phyloP scores from a whole-genome alignment of 257 asterid species.

The Misopates orontium region DNA sequence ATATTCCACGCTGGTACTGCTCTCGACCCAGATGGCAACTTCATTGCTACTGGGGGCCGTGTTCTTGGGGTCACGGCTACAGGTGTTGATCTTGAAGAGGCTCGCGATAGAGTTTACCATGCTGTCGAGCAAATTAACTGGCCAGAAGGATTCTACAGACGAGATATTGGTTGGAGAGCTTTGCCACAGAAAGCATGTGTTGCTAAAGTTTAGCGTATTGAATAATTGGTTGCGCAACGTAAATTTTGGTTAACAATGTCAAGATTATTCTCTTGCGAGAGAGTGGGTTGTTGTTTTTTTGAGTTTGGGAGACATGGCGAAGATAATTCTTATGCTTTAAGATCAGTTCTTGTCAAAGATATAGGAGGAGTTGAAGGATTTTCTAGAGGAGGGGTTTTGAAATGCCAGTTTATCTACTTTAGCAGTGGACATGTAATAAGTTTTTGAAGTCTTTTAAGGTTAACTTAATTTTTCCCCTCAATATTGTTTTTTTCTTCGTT shows the following conservation, averaged over 20 bases:
- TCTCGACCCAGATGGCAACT: constrained; percentile 62
- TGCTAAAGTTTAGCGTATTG: constrained; percentile 5
- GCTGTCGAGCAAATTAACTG: constrained; percentile 69
- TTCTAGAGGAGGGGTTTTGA: no score
- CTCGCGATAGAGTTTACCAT: constrained; percentile 73
- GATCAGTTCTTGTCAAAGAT: no score
- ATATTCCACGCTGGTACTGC: constrained; percentile 87
- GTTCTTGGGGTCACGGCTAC: constrained; percentile 88
- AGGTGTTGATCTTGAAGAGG: constrained; percentile 80
- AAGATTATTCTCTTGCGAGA: neutral
- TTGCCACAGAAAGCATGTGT: constrained; percentile 40
- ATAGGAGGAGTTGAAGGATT: no score
- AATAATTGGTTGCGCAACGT: neutral
- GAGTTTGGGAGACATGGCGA: no score
- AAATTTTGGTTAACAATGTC: neutral
- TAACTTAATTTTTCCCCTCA: no score
- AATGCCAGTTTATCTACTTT: no score
- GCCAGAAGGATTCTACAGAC: constrained; percentile 74
- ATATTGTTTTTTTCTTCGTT: no score
- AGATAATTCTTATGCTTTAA: no score
- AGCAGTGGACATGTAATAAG: no score
- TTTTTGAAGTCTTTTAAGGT: no score
- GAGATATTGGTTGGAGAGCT: constrained; percentile 94
- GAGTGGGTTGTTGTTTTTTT: no score
- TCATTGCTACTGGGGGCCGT: constrained; percentile 83